Evolutionary conservation across 495 filamentous ascomycete species (phyloP).

Genomic region (Neurospora sublineolata): DNA sequence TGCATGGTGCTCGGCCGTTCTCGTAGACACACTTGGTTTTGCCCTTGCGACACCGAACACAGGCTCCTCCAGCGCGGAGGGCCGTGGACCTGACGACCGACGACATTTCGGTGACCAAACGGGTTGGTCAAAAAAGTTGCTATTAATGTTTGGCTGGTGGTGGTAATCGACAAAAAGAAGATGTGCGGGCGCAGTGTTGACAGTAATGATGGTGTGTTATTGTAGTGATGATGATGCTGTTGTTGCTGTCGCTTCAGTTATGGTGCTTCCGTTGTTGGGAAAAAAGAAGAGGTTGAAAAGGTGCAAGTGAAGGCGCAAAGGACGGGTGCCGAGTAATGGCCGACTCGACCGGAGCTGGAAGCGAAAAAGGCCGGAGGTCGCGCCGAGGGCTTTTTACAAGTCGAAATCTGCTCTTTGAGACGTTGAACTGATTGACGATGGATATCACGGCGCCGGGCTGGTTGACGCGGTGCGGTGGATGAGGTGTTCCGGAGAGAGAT

Average conservation of each 20-base stretch:
- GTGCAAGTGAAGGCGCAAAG: background rate
- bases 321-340: background rate
- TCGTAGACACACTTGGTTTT: slow-evolving; percentile 45
- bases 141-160: background rate
- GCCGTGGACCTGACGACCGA: slow-evolving; percentile 38
- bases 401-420: no score
- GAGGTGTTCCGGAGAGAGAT: background rate
- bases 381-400: slow-evolving; percentile 3
- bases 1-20: slow-evolving; percentile 38
- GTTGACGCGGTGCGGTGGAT: background rate
- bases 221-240: slow-evolving; percentile 1
- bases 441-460: background rate
- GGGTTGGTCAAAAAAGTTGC: background rate
- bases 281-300: background rate
- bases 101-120: slow-evolving; percentile 19
- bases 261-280: background rate
- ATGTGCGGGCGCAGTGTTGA: background rate
- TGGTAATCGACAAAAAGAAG: background rate
- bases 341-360: slow-evolving; percentile 6
- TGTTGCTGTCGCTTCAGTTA: background rate
- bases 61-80: slow-evolving; percentile 41
- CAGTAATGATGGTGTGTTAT: background rate
- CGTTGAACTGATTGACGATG: background rate
- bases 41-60: slow-evolving; percentile 43
- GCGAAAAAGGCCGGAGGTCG: slow-evolving; percentile 8